Conservation (phyloP, 2,329 filamentous ascomycete species). For the Aureobasidium leucospermi region DNA sequence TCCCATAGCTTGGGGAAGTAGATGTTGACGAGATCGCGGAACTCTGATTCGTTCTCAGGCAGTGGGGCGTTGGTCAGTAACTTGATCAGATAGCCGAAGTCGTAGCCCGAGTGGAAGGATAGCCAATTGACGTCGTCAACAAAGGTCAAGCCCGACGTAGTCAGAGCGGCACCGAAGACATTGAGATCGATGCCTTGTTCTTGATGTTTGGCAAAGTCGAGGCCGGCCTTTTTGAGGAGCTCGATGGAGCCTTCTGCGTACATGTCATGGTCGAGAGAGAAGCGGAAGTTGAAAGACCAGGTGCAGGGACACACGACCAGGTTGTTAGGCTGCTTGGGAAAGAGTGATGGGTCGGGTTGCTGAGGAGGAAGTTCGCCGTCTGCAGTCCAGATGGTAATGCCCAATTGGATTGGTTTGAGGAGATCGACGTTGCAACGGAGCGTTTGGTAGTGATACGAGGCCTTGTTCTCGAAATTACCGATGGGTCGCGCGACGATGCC, state of each 20-base stretch:
- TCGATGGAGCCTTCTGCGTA: constrained; percentile 93
- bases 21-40: constrained; percentile 78
- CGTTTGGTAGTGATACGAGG: constrained; percentile 98
- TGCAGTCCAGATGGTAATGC: constrained; percentile 85
- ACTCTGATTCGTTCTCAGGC: constrained; percentile 82
- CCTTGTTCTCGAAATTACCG: constrained; percentile 82
- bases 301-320: constrained; percentile 69
- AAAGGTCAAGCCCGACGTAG: constrained; percentile 84
- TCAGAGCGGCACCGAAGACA: constrained; percentile 82
- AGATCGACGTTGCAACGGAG: constrained; percentile 95
- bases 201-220: constrained; percentile 78
- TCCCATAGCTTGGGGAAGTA: constrained; percentile 94
- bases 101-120: constrained; percentile 95
- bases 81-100: constrained; percentile 96
- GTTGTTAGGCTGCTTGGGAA: constrained; percentile 43
- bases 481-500: constrained; percentile 94
- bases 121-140: constrained; percentile 90
- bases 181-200: constrained; percentile 84
- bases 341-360: constrained; percentile 46
- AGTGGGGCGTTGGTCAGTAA: constrained; percentile 76
- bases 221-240: constrained; percentile 82
- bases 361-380: constrained; percentile 80
- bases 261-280: constrained; percentile 93
- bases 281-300: constrained; percentile 99
- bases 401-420: constrained; percentile 94